Percentiles rank a stretch among this genome's conserved stretches.
Conservation (phyloP, 345 rosid genomes). For the Hibiscus mutabilis region DNA sequence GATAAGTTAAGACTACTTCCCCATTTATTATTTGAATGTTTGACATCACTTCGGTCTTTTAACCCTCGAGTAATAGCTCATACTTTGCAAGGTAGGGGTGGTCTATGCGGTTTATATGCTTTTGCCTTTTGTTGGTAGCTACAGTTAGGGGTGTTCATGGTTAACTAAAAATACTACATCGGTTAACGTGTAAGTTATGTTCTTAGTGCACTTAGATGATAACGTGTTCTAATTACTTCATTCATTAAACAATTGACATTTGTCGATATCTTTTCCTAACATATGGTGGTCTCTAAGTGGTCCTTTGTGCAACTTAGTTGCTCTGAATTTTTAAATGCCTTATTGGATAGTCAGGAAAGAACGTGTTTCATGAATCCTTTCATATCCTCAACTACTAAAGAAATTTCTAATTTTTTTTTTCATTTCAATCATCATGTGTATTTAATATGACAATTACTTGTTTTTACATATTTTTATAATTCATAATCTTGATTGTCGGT, state of each 20-base stretch:
- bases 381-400: background rate
- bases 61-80: background rate
- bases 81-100: too few relatives aligned
- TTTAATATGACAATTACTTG: background rate
- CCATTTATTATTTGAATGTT: background rate
- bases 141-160: too few relatives aligned
- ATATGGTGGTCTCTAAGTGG: too few relatives aligned
- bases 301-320: background rate
- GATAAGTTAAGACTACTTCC: background rate
- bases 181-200: too few relatives aligned
- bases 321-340: background rate
- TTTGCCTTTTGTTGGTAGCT: too few relatives aligned
- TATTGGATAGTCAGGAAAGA: background rate
- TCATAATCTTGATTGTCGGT: background rate
- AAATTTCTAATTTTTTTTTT: background rate
- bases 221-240: too few relatives aligned
- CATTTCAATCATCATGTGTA: background rate
- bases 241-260: too few relatives aligned
- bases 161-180: too few relatives aligned
- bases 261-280: too few relatives aligned
- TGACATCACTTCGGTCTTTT: background rate
- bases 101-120: too few relatives aligned
- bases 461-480: background rate
- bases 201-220: too few relatives aligned
- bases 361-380: background rate